A percentile compares a stretch with the other conserved stretches of the same genome.
Conservation (phyloP, 2,329 filamentous ascomycete genomes). For the Aspergillus ochraceus region DNA sequence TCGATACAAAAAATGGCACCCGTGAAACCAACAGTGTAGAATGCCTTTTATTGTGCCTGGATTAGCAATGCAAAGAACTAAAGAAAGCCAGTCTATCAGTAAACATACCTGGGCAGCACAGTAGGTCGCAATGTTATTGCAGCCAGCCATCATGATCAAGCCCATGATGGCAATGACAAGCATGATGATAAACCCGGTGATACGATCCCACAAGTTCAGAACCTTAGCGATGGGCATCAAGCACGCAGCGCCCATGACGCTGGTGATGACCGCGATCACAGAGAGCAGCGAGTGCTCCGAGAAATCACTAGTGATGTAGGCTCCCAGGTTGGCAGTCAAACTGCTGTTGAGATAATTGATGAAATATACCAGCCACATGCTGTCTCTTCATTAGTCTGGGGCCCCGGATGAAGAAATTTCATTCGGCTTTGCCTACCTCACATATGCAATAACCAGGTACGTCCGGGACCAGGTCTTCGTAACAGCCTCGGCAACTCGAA, state of each 20-base stretch:
- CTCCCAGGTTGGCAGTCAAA: constrained; percentile 42
- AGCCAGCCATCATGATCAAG: constrained; percentile 64
- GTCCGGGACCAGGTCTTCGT: constrained; percentile 45
- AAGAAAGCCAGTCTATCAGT: background rate
- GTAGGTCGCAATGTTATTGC: constrained; percentile 61
- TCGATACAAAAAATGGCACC: constrained; percentile 56
- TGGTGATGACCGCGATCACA: constrained; percentile 55
- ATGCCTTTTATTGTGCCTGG: constrained; percentile 39
- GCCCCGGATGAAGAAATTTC: background rate
- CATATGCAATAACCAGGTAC: constrained; percentile 39
- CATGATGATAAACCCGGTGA: constrained; percentile 56
- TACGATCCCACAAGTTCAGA: constrained; percentile 62
- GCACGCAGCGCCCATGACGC: constrained; percentile 56
- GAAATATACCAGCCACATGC: constrained; percentile 46
- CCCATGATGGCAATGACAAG: constrained; percentile 48
- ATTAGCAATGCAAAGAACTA: background rate
- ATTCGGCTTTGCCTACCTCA: background rate
- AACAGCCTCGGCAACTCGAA: constrained; percentile 46
- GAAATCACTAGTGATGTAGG: constrained; percentile 56
- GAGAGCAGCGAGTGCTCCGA: constrained; percentile 54
- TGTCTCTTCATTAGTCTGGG: constrained; percentile 14
- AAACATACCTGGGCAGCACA: constrained; percentile 54
- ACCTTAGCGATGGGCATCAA: constrained; percentile 64
- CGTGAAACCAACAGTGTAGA: constrained; percentile 58
- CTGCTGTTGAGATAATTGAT: constrained; percentile 42